A percentile compares a stretch with the other conserved stretches of the same genome.
Evolutionary conservation across 352 stramenopile species (phyloP).

Genomic region (Phytophthora sp.): DNA sequence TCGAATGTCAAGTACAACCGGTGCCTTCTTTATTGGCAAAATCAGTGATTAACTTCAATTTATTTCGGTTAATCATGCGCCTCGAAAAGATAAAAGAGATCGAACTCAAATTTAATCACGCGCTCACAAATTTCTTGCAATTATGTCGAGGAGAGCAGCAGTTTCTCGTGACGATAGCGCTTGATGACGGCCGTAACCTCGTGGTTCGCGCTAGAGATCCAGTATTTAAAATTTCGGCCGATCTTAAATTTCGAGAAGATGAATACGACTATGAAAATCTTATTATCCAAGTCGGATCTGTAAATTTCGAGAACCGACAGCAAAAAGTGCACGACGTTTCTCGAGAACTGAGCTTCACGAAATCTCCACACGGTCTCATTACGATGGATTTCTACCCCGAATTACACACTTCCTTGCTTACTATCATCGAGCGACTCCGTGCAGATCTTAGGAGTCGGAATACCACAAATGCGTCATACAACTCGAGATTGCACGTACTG

Average conservation of each 20-base stretch:
- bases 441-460: constrained; percentile 27
- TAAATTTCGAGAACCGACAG: constrained; percentile 4
- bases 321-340: constrained; percentile 29
- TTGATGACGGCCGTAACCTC: constrained; percentile 36
- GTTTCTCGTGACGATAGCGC: constrained; percentile 50
- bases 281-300: constrained; percentile 17
- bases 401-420: constrained; percentile 42
- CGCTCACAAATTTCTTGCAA: constrained; percentile 44
- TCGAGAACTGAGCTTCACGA: constrained; percentile 36
- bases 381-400: constrained; percentile 44
- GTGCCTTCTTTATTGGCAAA: neutral
- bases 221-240: constrained; percentile 59
- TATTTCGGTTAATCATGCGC: constrained; percentile 57
- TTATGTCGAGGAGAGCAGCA: constrained; percentile 50
- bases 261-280: constrained; percentile 55
- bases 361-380: constrained; percentile 42
- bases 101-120: constrained; percentile 55
- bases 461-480: constrained; percentile 3
- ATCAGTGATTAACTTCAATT: constrained; percentile 37
- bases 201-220: constrained; percentile 59
- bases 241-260: constrained; percentile 53
- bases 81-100: constrained; percentile 56
- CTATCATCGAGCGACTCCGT: constrained; percentile 44
- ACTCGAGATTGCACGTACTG: constrained; percentile 6
- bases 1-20: constrained; percentile 22